A percentile compares a stretch with the other conserved stretches of the same genome.
phyloP scores from a whole-genome alignment of 2,329 filamentous ascomycete species.

The Colletotrichum sublineola region DNA sequence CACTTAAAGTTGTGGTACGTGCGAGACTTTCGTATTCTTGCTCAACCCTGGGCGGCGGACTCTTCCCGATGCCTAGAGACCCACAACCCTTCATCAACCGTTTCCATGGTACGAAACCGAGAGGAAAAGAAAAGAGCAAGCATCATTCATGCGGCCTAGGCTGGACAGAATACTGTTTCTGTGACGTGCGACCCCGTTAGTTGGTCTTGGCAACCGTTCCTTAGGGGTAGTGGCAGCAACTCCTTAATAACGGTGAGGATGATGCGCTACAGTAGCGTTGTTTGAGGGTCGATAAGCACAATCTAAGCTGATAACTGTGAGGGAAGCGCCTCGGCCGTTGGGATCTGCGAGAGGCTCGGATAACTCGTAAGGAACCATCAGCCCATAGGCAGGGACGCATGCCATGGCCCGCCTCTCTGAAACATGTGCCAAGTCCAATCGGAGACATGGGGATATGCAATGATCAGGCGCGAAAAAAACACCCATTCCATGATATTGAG shows the following conservation, averaged over 20 bases:
- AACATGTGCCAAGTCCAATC: neutral
- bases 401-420: neutral
- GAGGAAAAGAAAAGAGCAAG: neutral
- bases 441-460: neutral
- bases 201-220: neutral
- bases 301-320: neutral
- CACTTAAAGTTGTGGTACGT: neutral
- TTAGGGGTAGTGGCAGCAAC: neutral
- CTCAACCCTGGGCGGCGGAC: neutral
- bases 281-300: neutral
- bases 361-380: neutral
- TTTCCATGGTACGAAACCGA: too few relatives aligned
- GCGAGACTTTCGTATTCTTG: neutral
- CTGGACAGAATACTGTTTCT: too few relatives aligned
- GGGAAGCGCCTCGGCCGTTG: neutral
- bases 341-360: slow-evolving; percentile 8
- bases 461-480: neutral
- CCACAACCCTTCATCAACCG: neutral
- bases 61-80: neutral
- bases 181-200: neutral
- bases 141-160: neutral
- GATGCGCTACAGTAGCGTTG: neutral
- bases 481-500: neutral
- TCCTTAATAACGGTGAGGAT: neutral
- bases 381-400: neutral